Base-by-base conservation (phyloP, 2,329 filamentous ascomycete genomes). In the Pseudophaeomoniella oleicola region DNA sequence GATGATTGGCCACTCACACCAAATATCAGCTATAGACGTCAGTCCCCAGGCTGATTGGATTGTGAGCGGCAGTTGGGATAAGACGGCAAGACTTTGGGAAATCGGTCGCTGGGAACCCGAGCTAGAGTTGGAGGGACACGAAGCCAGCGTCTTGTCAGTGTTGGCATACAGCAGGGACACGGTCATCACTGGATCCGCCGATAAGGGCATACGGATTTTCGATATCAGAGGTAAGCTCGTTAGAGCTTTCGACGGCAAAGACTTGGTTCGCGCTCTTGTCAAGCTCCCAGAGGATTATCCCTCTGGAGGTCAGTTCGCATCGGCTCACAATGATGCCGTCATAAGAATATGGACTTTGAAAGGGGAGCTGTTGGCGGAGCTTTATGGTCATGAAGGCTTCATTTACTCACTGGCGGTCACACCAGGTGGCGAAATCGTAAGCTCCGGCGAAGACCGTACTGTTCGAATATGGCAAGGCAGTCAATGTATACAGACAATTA, bases 61-160 rank as follows among this genome's bases (percentile, higher is more conserved):
- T 30, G 78, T 94, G 33, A 96, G 88, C 45, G 90, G 88, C 19
- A 83, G 87, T 49, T 98, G 90, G 90, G 90, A 98, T 57, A 75
- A 75, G 18, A 81, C 86, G 44, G 87, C 85, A 17, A 78, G 85
- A 37, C 63, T 96, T 36, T 98, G 90, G 90, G 71, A 69, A 43
- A 64, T 90, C n/a, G 73, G 74, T 30, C 86, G 80, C 46, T 94
- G 88, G 83, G 85, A 92, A 52, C 73, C 73, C 6, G 73, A 81
- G 44, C 61, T 76, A 19, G 63, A 80, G 33, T 66, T 98, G 13
- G 62, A 73, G 32, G 86, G 84, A 4, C 86, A 94, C 51, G 72
- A 79, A 38, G 81, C 74, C 29, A 80, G 79, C 35, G 86, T 98
- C 11, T 96, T 87, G 88, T 80, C 80, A n/a, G 86, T 94, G 3